Conservation (phyloP, 768 basidiomycete genomes). For the Gloeopeniophorella convolvens region DNA sequence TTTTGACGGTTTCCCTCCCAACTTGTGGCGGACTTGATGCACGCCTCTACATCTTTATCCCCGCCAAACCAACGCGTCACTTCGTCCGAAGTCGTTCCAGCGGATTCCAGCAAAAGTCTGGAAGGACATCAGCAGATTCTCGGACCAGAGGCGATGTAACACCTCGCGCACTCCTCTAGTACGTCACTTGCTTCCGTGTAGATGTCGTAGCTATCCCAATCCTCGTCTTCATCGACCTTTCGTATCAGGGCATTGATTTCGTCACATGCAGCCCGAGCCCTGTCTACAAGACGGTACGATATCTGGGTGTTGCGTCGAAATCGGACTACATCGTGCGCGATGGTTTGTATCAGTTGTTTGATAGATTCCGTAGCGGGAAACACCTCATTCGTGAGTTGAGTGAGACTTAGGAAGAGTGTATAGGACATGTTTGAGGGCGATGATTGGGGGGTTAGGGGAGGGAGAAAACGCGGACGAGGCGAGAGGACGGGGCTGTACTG, state of each 20-base stretch:
- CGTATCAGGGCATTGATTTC: conserved; percentile 11
- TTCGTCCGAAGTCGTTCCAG: conserved; percentile 8
- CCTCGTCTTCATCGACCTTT: conserved; percentile 14
- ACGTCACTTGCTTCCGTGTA: conserved; percentile 14
- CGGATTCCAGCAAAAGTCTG: conserved; percentile 7
- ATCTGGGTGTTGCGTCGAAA: conserved; percentile 19
- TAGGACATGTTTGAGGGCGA: conserved; percentile 11
- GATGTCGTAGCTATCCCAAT: conserved; percentile 18
- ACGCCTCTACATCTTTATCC: conserved; percentile 9
- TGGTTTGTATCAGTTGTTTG: conserved; percentile 12
- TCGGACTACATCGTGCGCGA: conserved; percentile 15
- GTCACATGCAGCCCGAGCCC: conserved; percentile 10
- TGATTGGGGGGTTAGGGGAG: neutral
- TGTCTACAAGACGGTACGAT: conserved; percentile 15
- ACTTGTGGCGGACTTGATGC: conserved; percentile 2
- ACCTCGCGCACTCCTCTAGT: conserved; percentile 7
- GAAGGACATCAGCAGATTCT: neutral
- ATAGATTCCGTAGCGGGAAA: conserved; percentile 18
- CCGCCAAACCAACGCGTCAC: conserved; percentile 4
- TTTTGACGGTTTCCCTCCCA: conserved; percentile 9
- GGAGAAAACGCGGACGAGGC: conserved; percentile 2
- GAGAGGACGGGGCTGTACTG: neutral
- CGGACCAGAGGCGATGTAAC: no score
- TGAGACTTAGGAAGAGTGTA: conserved; percentile 15
- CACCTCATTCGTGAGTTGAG: conserved; percentile 6